Percentiles rank a stretch among this genome's conserved stretches.
phyloP scores from a whole-genome alignment of 495 filamentous ascomycete species.

The Trichoderma virens region DNA sequence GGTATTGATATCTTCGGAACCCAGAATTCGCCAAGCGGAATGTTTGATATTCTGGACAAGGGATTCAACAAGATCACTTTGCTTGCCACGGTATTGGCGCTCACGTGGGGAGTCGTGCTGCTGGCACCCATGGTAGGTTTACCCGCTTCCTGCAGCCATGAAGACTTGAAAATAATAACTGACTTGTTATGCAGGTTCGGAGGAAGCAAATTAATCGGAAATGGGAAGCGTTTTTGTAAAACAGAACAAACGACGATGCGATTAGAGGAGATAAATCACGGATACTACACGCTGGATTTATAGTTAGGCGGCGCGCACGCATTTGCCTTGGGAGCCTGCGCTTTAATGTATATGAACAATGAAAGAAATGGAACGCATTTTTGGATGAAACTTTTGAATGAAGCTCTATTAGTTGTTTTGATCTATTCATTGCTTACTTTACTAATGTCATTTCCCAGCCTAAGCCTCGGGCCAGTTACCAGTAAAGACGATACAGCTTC shows the following conservation, averaged over 20 bases:
- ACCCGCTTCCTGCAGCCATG: background rate
- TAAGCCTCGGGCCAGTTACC: slow-evolving; percentile 33
- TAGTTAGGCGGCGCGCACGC: background rate
- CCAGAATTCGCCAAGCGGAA: slow-evolving; percentile 69
- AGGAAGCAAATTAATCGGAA: slow-evolving; percentile 33
- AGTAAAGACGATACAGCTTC: slow-evolving; percentile 30
- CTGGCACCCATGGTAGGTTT: slow-evolving; percentile 77
- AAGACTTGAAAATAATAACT: background rate
- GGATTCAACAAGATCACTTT: slow-evolving; percentile 86
- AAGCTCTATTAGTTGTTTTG: background rate
- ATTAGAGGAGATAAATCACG: background rate
- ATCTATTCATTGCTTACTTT: background rate
- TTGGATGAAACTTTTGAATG: background rate
- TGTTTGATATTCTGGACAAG: slow-evolving; percentile 89
- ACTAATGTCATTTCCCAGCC: background rate
- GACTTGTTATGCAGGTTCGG: slow-evolving; percentile 23
- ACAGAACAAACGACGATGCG: background rate
- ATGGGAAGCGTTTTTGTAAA: slow-evolving; percentile 22
- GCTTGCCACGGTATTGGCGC: slow-evolving; percentile 69
- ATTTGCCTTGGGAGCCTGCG: background rate
- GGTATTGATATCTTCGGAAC: slow-evolving; percentile 86
- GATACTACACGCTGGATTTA: background rate
- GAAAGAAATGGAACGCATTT: background rate
- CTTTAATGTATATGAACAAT: slow-evolving; percentile 5
- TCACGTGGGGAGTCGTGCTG: slow-evolving; percentile 63